A percentile compares a stretch with the other conserved stretches of the same genome.
Conservation (phyloP, 192 early-diverging fungal genomes). For the Coemansia sp. region DNA sequence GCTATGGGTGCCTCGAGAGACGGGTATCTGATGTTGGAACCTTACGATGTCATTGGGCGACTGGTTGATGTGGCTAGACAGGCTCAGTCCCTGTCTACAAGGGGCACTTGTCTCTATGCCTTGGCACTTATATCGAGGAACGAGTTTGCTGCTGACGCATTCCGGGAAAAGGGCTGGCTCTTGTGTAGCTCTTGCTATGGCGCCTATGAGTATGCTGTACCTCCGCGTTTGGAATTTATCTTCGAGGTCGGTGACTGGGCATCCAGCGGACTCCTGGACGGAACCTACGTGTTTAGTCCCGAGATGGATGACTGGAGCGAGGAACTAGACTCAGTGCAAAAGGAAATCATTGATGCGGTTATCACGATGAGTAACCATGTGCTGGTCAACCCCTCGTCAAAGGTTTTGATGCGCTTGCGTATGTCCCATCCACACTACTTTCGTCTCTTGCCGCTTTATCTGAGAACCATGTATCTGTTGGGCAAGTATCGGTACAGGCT, state of each 20-base stretch:
- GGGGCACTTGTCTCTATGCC: conserved; percentile 48
- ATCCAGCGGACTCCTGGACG: conserved; percentile 18
- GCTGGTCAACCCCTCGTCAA: conserved; percentile 41
- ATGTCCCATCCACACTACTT: conserved; percentile 56
- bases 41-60: conserved; percentile 27
- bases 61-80: conserved; percentile 29
- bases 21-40: conserved; percentile 43
- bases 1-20: conserved; percentile 46
- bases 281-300: conserved; percentile 36
- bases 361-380: conserved; percentile 49
- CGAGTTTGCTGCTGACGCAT: conserved; percentile 47
- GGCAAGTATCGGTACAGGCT: conserved; percentile 52
- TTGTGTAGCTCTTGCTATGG: conserved; percentile 47
- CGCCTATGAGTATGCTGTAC: conserved; percentile 50
- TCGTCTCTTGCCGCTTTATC: conserved; percentile 37
- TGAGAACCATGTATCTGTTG: conserved; percentile 34
- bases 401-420: conserved; percentile 45
- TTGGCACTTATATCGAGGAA: conserved; percentile 46
- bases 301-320: conserved; percentile 16
- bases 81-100: conserved; percentile 33
- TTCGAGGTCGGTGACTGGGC: conserved; percentile 46
- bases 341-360: conserved; percentile 46
- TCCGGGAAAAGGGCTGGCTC: conserved; percentile 46
- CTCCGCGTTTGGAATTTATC: conserved; percentile 29
- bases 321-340: conserved; percentile 49